phyloP scores from a whole-genome alignment of 2,329 filamentous ascomycete genomes.

The Tolypocladium ophioglossoides region DNA sequence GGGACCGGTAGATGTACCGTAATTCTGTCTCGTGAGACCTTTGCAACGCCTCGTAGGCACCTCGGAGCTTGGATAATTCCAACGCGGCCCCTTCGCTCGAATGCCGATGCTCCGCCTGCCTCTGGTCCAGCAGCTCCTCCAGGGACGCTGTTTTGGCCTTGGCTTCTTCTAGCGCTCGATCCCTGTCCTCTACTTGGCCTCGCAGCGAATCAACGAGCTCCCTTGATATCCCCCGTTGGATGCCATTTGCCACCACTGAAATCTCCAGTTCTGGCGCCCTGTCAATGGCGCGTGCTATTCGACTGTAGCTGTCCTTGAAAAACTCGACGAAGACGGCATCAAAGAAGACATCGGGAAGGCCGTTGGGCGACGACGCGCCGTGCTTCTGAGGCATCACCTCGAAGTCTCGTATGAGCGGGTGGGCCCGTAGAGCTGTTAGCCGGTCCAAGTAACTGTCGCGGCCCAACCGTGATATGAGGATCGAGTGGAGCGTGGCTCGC shows the following conservation, averaged over 20 bases:
- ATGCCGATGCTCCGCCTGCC: constrained; percentile 60
- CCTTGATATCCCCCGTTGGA: constrained; percentile 85
- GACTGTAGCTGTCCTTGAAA: constrained; percentile 90
- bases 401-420: constrained; percentile 76
- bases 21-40: constrained; percentile 34
- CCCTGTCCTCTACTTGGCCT: constrained; percentile 64
- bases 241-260: constrained; percentile 64
- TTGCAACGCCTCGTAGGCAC: constrained; percentile 14
- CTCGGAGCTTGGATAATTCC: constrained; percentile 17
- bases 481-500: constrained; percentile 66
- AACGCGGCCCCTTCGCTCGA: constrained; percentile 43
- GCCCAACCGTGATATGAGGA: constrained; percentile 67
- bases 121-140: constrained; percentile 53
- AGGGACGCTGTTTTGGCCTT: constrained; percentile 35
- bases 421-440: constrained; percentile 64
- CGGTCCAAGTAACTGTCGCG: constrained; percentile 81
- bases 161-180: constrained; percentile 36
- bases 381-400: constrained; percentile 71
- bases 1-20: constrained; percentile 26
- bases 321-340: constrained; percentile 84
- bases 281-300: constrained; percentile 75
- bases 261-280: constrained; percentile 83
- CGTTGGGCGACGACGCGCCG: constrained; percentile 31
- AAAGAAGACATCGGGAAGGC: constrained; percentile 73
- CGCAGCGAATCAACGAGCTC: constrained; percentile 83